Evolutionary conservation across 768 basidiomycete species (phyloP).

Genomic region (Lentinula aciculospora): DNA sequence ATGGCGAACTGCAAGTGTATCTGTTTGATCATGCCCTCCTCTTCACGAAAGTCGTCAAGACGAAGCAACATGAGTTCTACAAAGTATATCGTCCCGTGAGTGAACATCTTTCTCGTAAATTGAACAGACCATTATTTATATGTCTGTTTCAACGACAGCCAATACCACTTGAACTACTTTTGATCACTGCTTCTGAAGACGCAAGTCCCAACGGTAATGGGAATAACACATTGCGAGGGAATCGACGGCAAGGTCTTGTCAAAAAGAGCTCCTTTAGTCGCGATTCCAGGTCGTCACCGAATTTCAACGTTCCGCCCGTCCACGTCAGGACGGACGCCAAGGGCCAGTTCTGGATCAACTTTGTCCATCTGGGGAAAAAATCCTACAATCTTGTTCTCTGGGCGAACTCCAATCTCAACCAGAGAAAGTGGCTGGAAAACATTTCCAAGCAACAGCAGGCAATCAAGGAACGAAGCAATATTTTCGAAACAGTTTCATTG

Average conservation of each 20-base stretch:
- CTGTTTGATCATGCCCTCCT: slow-evolving; percentile 95
- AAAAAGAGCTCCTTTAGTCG: slow-evolving; percentile 39
- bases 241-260: slow-evolving; percentile 40
- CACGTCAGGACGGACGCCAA: slow-evolving; percentile 59
- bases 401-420: slow-evolving; percentile 77
- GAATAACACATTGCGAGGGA: slow-evolving; percentile 22
- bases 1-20: slow-evolving; percentile 89
- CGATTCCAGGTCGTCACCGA: slow-evolving; percentile 26
- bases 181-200: slow-evolving; percentile 77
- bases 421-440: slow-evolving; percentile 91
- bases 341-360: slow-evolving; percentile 87
- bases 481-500: slow-evolving; percentile 81
- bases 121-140: not conserved
- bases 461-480: slow-evolving; percentile 76
- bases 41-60: slow-evolving; percentile 79
- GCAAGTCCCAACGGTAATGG: slow-evolving; percentile 24
- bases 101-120: too few relatives aligned
- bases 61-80: slow-evolving; percentile 87
- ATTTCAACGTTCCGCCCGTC: slow-evolving; percentile 33
- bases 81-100: slow-evolving; percentile 91
- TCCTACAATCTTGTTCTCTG: slow-evolving; percentile 89
- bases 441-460: slow-evolving; percentile 87
- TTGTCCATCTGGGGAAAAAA: slow-evolving; percentile 89
- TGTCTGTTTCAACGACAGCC: slow-evolving; percentile 50
- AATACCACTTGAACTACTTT: slow-evolving; percentile 89